Evolutionary conservation across 2,329 filamentous ascomycete species (phyloP).

Genomic region (Rosellinia necatrix): DNA sequence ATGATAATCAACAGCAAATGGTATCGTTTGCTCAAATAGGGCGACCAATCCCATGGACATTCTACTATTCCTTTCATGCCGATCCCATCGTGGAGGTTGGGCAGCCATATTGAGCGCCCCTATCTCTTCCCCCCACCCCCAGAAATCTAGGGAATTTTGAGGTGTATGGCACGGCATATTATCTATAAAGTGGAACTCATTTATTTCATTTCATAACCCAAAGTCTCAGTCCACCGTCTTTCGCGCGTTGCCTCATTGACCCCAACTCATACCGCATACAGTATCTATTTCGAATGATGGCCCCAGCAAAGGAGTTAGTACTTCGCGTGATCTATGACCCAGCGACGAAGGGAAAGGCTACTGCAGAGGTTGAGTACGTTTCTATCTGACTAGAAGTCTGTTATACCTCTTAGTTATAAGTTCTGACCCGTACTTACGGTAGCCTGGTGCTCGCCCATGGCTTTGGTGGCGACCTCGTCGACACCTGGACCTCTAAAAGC

Average conservation of each 20-base stretch:
- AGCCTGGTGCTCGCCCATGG: not conserved
- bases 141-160: not conserved
- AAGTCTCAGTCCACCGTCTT: too few relatives aligned
- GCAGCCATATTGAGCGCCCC: not conserved
- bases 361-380: not conserved
- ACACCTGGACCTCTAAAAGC: conserved; percentile 2
- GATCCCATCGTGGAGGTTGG: not conserved
- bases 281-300: not conserved
- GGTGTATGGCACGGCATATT: too few relatives aligned
- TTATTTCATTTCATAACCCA: too few relatives aligned
- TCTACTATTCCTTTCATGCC: not conserved
- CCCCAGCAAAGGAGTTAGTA: not conserved
- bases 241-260: not conserved
- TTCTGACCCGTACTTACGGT: not conserved
- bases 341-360: not conserved
- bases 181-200: too few relatives aligned
- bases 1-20: not conserved
- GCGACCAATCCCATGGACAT: not conserved
- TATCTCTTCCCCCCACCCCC: not conserved
- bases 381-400: not conserved
- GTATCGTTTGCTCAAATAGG: not conserved
- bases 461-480: not conserved
- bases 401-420: not conserved
- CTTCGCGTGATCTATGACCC: not conserved
- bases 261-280: not conserved